phyloP scores from a whole-genome alignment of 768 basidiomycete species.

The Neoboletus subvelutipes region DNA sequence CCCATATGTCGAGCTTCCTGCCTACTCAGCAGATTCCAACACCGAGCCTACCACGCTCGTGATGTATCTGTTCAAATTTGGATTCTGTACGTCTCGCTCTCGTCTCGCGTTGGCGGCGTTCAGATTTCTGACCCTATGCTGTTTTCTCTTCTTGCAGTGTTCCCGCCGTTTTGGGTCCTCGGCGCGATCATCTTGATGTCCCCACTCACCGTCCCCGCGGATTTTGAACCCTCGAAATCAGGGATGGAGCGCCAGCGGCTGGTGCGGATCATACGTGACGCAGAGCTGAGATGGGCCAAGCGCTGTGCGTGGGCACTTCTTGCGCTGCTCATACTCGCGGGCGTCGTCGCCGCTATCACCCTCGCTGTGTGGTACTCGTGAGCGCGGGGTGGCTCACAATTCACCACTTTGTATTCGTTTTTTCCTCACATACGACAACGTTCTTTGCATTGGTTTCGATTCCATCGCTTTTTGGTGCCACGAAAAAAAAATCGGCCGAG shows the following conservation, averaged over 20 bases:
- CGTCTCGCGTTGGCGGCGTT: background rate
- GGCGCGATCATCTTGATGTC: constrained; percentile 41
- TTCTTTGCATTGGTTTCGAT: background rate
- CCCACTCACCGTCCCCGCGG: constrained; percentile 38
- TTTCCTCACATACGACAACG: background rate
- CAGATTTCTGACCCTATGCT: background rate
- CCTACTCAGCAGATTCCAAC: constrained; percentile 29
- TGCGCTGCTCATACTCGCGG: background rate
- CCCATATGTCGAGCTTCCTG: constrained; percentile 30
- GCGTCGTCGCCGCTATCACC: background rate
- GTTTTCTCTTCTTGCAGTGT: constrained; percentile 32
- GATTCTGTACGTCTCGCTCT: constrained; percentile 41
- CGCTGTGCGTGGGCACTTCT: constrained; percentile 26
- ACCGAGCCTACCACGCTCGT: constrained; percentile 45
- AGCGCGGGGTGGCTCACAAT: background rate
- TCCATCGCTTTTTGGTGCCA: background rate
- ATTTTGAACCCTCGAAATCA: constrained; percentile 34
- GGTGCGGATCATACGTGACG: constrained; percentile 32
- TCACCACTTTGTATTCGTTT: background rate
- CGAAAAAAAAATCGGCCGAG: background rate
- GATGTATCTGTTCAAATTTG: constrained; percentile 48
- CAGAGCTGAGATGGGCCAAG: constrained; percentile 44
- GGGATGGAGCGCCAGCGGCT: constrained; percentile 35
- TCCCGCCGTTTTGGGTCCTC: constrained; percentile 49
- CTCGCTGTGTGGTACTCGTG: background rate